A percentile compares a stretch with the other conserved stretches of the same genome.
Conservation (phyloP, 805 yeast species). For the Pichia phayaonensis region DNA sequence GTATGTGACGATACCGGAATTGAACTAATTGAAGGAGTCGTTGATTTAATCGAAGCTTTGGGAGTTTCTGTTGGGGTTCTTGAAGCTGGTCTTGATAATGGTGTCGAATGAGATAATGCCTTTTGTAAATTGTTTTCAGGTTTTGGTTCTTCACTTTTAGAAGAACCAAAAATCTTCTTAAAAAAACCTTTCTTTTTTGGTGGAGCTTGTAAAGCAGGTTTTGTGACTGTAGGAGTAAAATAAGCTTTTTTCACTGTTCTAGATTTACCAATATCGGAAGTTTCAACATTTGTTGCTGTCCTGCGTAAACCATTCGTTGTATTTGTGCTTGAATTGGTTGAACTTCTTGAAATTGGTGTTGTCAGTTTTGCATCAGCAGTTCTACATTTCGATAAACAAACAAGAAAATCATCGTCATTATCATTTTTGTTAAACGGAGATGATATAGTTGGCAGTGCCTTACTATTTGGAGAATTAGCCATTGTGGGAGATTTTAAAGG, state of each 20-base stretch:
- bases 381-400: conserved; percentile 17
- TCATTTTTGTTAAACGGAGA: conserved; percentile 9
- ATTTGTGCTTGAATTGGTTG: conserved; percentile 5
- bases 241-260: not conserved
- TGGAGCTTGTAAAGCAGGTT: conserved; percentile 7
- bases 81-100: not conserved
- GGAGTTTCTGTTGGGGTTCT: not conserved
- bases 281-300: conserved; percentile 25
- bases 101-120: conserved; percentile 5
- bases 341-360: conserved; percentile 2
- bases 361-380: conserved; percentile 21
- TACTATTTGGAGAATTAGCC: conserved; percentile 17
- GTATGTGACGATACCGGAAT: not conserved
- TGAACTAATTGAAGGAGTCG: not conserved
- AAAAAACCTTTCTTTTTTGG: conserved; percentile 20
- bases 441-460: conserved; percentile 23
- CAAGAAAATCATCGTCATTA: conserved; percentile 7
- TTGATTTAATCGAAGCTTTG: not conserved
- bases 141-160: conserved; percentile 13
- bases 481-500: conserved; percentile 24
- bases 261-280: conserved; percentile 10
- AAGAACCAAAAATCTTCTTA: conserved; percentile 22
- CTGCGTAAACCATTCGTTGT: conserved; percentile 14
- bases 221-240: not conserved
- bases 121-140: conserved; percentile 1